Base-by-base conservation (phyloP, 2,329 filamentous ascomycete species). In the Fusarium piperis region DNA sequence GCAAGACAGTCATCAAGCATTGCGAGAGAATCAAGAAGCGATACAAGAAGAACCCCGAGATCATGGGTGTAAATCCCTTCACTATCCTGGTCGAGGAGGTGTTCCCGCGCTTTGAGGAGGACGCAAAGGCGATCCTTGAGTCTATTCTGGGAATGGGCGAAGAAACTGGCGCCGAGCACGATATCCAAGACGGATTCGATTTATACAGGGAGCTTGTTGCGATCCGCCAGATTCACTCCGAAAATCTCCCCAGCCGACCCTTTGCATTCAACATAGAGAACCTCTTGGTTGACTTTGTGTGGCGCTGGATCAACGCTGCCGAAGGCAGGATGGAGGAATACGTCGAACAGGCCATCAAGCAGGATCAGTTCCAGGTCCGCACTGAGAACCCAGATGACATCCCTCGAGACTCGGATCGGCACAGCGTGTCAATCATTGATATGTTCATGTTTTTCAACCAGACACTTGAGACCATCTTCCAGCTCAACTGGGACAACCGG, bases 401-500 rank as follows among this genome's bases (percentile, higher is more conserved):
- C 38, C 86, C 92, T 0, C 87, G 88, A 2, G 94, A 98, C 77
- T 91, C 94, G 33, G 91, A 97, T 77, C 90, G 95, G 32, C 96
- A 98, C 82, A 98, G 95, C 79, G 90, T 95, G 65, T 98, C 95
- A 16, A 90, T 97, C 9, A 93, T 98, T 69, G 96, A 99, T 80
- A 91, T 97, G 46, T 98, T 98, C 83, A 91, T 93, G 75, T 91
- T 97, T 1, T 98, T 98, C 85, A 97, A 95, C 76, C 93, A 98
- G 82, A 93, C 93, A 18, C 90, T 97, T 36, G 93, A 98, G 71
- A 94, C 97, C 76, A 90, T 99, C 61, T 91, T 93, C 60, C 87
- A 94, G 74, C 87, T 99, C 12, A 90, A 95, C 67, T 99, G 96
- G 96, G 92, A 94, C 71, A 94, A 98, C 79, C 94, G 97, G 77